phyloP scores from a whole-genome alignment of 805 yeast species.

The Sugiyamaella floridensis region DNA sequence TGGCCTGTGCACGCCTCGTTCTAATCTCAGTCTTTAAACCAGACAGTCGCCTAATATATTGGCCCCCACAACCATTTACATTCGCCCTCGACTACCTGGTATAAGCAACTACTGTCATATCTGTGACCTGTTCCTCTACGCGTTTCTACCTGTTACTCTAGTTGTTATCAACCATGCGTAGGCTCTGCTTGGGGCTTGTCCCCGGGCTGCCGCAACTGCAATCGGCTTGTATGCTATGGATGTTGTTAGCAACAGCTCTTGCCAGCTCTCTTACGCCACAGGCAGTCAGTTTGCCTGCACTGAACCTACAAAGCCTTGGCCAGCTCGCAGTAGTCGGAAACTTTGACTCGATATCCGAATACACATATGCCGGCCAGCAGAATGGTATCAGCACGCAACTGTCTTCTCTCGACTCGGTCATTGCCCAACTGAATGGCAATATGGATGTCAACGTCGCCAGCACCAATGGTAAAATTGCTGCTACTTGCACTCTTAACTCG shows the following conservation, averaged over 20 bases:
- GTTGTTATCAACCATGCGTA: not conserved
- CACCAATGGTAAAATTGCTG: constrained; percentile 18
- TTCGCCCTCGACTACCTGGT: too few relatives aligned
- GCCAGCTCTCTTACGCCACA: constrained; percentile 7
- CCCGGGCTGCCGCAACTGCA: not conserved
- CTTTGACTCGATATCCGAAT: constrained; percentile 33
- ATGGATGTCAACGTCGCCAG: constrained; percentile 9
- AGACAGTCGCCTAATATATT: too few relatives aligned
- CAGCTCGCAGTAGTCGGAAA: constrained; percentile 32
- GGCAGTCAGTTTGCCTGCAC: constrained; percentile 19
- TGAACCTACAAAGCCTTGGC: constrained; percentile 23
- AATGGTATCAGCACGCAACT: constrained; percentile 22
- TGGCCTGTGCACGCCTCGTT: too few relatives aligned
- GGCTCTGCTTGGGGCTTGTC: not conserved
- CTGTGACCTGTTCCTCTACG: too few relatives aligned
- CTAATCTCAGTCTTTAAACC: too few relatives aligned
- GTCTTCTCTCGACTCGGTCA: constrained; percentile 14
- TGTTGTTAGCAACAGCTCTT: not conserved
- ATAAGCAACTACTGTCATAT: too few relatives aligned
- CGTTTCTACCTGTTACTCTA: not conserved
- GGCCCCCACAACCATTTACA: too few relatives aligned
- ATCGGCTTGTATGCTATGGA: not conserved
- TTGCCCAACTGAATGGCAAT: constrained; percentile 21
- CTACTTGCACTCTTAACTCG: constrained; percentile 19
- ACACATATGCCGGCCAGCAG: constrained; percentile 33